phyloP scores from a whole-genome alignment of 2,329 filamentous ascomycete genomes.

The Pseudofabraea citricarpa region DNA sequence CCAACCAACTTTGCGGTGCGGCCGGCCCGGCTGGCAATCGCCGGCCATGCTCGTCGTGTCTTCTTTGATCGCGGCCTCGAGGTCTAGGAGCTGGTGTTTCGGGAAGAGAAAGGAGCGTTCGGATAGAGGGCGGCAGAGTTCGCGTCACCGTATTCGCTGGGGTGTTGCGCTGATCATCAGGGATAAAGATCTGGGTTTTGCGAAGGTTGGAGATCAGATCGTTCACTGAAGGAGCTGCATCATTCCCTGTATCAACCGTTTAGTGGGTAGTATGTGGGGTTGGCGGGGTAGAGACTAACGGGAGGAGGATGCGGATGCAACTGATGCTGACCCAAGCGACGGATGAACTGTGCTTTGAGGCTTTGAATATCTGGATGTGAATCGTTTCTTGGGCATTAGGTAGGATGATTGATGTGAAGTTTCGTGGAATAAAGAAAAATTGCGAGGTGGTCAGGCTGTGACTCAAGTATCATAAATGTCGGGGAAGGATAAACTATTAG shows the following conservation, averaged over 20 bases:
- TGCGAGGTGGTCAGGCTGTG: too few relatives aligned
- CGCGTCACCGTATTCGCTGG: constrained; percentile 28
- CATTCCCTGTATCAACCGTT: constrained; percentile 12
- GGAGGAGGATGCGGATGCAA: constrained; percentile 24
- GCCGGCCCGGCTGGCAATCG: constrained; percentile 54
- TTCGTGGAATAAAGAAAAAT: too few relatives aligned
- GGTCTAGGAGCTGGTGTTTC: constrained; percentile 49
- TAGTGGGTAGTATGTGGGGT: background rate
- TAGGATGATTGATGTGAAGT: too few relatives aligned
- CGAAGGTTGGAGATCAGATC: constrained; percentile 54
- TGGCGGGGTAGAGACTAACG: constrained; percentile 8
- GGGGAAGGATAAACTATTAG: too few relatives aligned
- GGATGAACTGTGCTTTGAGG: constrained; percentile 50
- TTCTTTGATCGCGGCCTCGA: constrained; percentile 31
- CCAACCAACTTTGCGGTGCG: constrained; percentile 53
- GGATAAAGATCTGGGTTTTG: constrained; percentile 33
- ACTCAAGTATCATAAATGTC: too few relatives aligned
- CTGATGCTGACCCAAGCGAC: constrained; percentile 37
- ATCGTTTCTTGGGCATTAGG: constrained; percentile 60
- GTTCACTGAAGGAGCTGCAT: constrained; percentile 45
- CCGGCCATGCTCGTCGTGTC: constrained; percentile 42
- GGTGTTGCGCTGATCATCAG: constrained; percentile 26
- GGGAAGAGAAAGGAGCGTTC: constrained; percentile 54
- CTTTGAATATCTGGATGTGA: constrained; percentile 51
- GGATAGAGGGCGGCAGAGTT: constrained; percentile 55